Evolutionary conservation across 495 filamentous ascomycete species (phyloP), one percentile per base, ranked within the genome.

Genomic region (Aspergillus affinis): DNA sequence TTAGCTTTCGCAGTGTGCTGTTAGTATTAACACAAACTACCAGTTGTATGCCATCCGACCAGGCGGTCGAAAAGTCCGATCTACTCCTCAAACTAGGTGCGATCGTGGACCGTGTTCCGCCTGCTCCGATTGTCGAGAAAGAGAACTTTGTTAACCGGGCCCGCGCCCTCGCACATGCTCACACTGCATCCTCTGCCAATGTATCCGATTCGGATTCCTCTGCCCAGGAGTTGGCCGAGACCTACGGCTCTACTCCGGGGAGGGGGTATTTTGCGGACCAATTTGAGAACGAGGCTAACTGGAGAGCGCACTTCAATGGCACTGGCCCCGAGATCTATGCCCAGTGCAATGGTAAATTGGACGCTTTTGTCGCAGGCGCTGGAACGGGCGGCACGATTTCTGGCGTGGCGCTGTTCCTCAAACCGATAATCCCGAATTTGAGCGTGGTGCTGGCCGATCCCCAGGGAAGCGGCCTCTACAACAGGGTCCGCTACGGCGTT

Each of bases 111-210:
- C 85, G 90, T 47, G 92, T 98, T 2, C 86, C 87, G 13, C 91
- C 92, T 21, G 93, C 94, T 10, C 92, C 94, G 45, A 98, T 99
- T 64, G 86, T 93, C 7, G 90, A 91, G 58, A 90, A 87, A 36
- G 83, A 88, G 48, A 95, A 98, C 71, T 99, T 96, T 70, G 94
- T 99, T 66, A 99, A 99, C 74, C 79, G 90, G 1, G 95, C 94
- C 8, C 86, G 92, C n/a, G 77, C 77, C 21, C 85, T 90, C 47
- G 92, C 94, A 0, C 69, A 70, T 45, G 82, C 88, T 50, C 94
- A 97, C 68, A 88, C 86, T 10, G 72, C 69, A 9, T 78, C 82
- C 48, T 81, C 87, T 0, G 46, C 62, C 0, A 19, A 59, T 8
- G 45, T 62, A 13, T 58, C 61, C 10, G 60, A 66, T 47, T 59